Evolutionary conservation across 2,329 filamentous ascomycete species (phyloP).

Genomic region (Ophiostoma quercus): DNA sequence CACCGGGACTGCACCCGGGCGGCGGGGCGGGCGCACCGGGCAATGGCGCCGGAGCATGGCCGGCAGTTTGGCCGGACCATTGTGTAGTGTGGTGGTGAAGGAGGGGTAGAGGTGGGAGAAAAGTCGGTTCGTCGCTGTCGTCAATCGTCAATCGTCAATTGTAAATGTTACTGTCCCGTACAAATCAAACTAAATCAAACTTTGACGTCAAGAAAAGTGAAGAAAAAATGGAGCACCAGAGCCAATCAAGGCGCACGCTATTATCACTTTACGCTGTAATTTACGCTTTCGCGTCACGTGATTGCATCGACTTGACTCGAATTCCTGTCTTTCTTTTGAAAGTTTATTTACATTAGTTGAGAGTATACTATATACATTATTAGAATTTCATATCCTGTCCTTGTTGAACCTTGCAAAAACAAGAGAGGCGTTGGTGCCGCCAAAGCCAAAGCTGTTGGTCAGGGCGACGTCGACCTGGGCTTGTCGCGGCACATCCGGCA

Average conservation of each 20-base stretch:
- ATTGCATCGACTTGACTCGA: background rate
- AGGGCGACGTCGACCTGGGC: slow-evolving; percentile 67
- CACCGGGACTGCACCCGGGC: slow-evolving; percentile 11
- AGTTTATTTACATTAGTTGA: background rate
- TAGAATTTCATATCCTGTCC: background rate
- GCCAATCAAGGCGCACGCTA: slow-evolving; percentile 1
- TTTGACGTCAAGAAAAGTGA: background rate
- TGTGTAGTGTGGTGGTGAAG: slow-evolving; percentile 8
- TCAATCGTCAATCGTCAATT: no score
- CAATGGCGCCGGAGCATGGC: slow-evolving; percentile 39
- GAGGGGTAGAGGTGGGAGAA: no score
- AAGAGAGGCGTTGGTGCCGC: slow-evolving; percentile 87
- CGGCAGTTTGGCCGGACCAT: slow-evolving; percentile 50
- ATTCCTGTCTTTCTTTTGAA: background rate
- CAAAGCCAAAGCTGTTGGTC: slow-evolving; percentile 97
- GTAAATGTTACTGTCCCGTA: no score
- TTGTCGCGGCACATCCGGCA: slow-evolving; percentile 65
- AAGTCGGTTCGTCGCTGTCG: no score
- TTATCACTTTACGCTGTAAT: background rate
- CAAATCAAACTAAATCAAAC: no score
- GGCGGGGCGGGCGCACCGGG: slow-evolving; percentile 30
- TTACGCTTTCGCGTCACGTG: background rate
- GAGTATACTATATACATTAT: background rate
- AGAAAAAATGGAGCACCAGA: background rate
- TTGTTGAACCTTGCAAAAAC: slow-evolving; percentile 58